Evolutionary conservation across 2,329 filamentous ascomycete genomes (phyloP), one percentile per base, ranked within the genome.

Genomic region (Ophiostoma himal-ulmi): DNA sequence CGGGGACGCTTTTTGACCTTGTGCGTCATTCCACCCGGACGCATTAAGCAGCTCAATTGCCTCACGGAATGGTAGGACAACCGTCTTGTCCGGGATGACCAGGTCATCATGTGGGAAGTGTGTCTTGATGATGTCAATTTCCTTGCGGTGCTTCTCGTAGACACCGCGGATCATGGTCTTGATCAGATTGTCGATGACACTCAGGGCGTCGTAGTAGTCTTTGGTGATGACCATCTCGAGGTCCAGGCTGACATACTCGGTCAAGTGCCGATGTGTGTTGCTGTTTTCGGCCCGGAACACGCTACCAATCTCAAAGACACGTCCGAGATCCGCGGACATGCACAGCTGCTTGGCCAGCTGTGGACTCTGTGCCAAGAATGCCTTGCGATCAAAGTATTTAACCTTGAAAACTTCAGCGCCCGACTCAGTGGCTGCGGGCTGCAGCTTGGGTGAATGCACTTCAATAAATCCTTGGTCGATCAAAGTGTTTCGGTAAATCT

Each of bases 271-370:
- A 77, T 97, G 94, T 0, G 94, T 97, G 79, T 97, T 97, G 77
- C 92, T 96, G 82, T 97, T 96, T 78, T 97, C 94, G 0, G 94
- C 94, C 75, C 94, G 89, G 84, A 97, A 97, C 7, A 97, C 93
- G 1, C 92, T 89, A 20, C 92, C 92, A 74, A 95, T 89, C 78
- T 97, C 94, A 76, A 94, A 97, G 7, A 97, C 94, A 68, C 89
- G 88, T 71, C 90, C 90, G 77, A 97, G 95, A 78, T 97, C 94
- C 37, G 93, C 90, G 5, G 93, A 92, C 57, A 97, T 93, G 68
- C 89, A 87, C 91, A 96, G 94, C 79, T 97, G 94, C 81, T 97
- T 97, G 69, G 92, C 91, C 73, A 97, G 80, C 79, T 97, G 94
- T 7, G 94, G 94, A 73, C 92, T 96, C 81, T 97, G 94, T 0